Conservation (phyloP, 2,329 filamentous ascomycete species). For the Cercospora sesami region DNA sequence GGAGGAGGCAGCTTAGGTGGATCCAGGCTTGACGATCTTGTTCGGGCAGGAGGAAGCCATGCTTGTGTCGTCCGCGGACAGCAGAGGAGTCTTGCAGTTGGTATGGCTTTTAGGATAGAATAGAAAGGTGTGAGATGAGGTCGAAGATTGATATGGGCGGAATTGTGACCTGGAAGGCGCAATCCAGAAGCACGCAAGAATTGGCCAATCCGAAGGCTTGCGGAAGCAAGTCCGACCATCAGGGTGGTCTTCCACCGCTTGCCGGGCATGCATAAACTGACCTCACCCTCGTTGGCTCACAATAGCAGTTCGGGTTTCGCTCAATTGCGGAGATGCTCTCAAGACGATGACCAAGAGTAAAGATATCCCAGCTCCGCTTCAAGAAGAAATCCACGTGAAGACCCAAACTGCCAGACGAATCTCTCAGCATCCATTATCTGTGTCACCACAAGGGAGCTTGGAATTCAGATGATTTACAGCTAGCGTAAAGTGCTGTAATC, state of each 20-base stretch:
- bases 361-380: neutral
- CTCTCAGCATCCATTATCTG: neutral
- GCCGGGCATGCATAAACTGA: neutral
- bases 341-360: neutral
- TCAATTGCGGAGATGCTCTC: neutral
- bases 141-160: neutral
- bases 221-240: neutral
- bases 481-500: too few relatives aligned
- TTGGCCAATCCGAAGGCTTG: neutral
- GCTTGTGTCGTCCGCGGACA: neutral
- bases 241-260: neutral
- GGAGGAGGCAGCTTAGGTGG: conserved; percentile 6
- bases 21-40: conserved; percentile 4
- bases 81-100: neutral
- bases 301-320: neutral
- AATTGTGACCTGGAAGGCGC: neutral
- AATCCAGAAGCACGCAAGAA: neutral
- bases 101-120: neutral
- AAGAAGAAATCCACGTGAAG: neutral
- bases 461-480: neutral
- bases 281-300: neutral
- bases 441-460: neutral
- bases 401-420: neutral
- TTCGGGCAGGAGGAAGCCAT: conserved; percentile 14
- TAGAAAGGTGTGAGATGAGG: neutral